Percentiles rank a stretch among this genome's conserved stretches.
Conservation (phyloP, 2,329 filamentous ascomycete species). For the Phyllosticta citriasiana region DNA sequence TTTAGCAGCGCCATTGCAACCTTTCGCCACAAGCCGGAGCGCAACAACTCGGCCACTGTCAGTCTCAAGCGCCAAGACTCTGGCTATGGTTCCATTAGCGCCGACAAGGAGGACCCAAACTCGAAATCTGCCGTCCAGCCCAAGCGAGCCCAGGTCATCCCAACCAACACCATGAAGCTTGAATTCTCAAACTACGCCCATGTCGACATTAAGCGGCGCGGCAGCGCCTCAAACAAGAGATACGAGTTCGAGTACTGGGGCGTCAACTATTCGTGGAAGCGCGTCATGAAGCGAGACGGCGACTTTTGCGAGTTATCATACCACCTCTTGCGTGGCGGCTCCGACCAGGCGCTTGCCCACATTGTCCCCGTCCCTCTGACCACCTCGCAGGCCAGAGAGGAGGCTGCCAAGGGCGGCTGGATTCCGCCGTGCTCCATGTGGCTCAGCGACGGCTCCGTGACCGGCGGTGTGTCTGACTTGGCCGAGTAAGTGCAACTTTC, state of each 20-base stretch:
- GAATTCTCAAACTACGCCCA: constrained; percentile 98
- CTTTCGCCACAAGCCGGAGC: constrained; percentile 46
- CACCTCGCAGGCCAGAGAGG: constrained; percentile 57
- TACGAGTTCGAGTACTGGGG: constrained; percentile 97
- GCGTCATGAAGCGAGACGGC: constrained; percentile 58
- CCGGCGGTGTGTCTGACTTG: constrained; percentile 64
- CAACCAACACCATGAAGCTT: constrained; percentile 73
- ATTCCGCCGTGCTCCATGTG: constrained; percentile 83
- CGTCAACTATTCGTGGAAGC: constrained; percentile 72
- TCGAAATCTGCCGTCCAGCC: constrained; percentile 25
- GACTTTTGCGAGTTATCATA: constrained; percentile 58
- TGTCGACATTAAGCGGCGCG: constrained; percentile 66
- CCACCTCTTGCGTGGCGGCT: constrained; percentile 63
- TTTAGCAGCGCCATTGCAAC: constrained; percentile 50
- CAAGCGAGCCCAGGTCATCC: constrained; percentile 31
- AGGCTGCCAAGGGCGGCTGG: constrained; percentile 76
- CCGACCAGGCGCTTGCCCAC: constrained; percentile 59
- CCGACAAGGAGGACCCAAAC: constrained; percentile 18
- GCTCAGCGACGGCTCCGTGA: constrained; percentile 65
- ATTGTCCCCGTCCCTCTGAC: constrained; percentile 74
- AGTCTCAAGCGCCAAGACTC: constrained; percentile 49
- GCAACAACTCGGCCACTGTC: constrained; percentile 30
- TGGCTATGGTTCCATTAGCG: constrained; percentile 42
- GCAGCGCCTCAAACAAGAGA: constrained; percentile 56
- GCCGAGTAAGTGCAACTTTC: constrained; percentile 60